Evolutionary conservation across 495 filamentous ascomycete species (phyloP), one percentile per base, ranked within the genome.

Genomic region (Glutinoglossum americanum): DNA sequence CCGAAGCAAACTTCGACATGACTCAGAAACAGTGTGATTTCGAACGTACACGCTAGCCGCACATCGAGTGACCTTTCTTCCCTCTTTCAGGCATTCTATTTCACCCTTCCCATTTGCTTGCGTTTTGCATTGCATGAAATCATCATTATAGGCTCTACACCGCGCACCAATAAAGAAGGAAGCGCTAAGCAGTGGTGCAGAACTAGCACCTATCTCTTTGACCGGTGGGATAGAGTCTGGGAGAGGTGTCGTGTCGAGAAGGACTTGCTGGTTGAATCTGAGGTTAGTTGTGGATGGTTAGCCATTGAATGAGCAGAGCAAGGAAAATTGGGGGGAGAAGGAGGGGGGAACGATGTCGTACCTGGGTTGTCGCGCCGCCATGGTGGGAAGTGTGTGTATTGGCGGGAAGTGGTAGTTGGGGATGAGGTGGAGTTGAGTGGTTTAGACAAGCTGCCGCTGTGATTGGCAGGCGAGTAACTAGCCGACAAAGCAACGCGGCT

Each of bases 41-140:
- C 15, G 54, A 55, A 85, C 88, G 63, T 83, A 94, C 87, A 99
- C 92, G 69, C 86, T 93, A 63, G 83, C 82, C 58, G 92, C 92
- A 75, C 92, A 99, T 68, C 93, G 75, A 60, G 92, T 99, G 47
- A 97, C 92, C 71, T 89, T 88, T 68, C 92, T 76, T 44, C 92
- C 92, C 71, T 99, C 92, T 77, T 84, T 86, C 76, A 99, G 70
- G 70, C 92, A 99, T 57, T 95, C 88, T 53, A 93, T 69, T 74
- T 97, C 93, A 60, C 90, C 93, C 70, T 74, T 79, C 56, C 92
- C 93, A 55, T 81, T 77, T 51, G 85, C 77, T 74, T 94, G 86
- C 54, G 78, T 84, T 82, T 97, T 99, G 81, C 92, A 99, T 72
- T 92, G 81, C 89, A 99, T 97, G 71, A 80, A 99, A 72, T 99